A percentile compares a stretch with the other conserved stretches of the same genome.
Evolutionary conservation across 768 basidiomycete species (phyloP).

Genomic region (Paxillus ammoniavirescens): DNA sequence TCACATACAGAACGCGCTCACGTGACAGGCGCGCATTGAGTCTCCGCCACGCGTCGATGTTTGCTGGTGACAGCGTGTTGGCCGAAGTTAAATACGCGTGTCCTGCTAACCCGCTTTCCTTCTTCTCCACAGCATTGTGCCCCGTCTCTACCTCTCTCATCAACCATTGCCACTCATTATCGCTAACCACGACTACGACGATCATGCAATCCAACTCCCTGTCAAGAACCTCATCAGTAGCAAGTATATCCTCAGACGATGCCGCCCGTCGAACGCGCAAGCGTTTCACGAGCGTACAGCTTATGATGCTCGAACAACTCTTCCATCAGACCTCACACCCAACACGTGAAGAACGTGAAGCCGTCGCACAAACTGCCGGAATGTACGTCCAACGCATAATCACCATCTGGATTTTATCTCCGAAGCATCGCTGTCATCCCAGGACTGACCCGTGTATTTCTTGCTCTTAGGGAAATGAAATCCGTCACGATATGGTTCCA

Average conservation of each 20-base stretch:
- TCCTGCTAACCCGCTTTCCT: not conserved
- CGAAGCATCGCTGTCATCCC: not conserved
- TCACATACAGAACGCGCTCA: slow-evolving; percentile 24
- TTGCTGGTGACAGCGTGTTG: slow-evolving; percentile 14
- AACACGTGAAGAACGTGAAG: slow-evolving; percentile 70
- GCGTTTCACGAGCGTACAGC: slow-evolving; percentile 65
- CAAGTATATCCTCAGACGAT: slow-evolving; percentile 57
- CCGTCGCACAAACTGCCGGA: slow-evolving; percentile 54
- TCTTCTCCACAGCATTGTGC: not conserved
- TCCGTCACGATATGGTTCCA: slow-evolving; percentile 37
- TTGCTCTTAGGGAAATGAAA: slow-evolving; percentile 30
- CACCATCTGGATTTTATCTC: not conserved
- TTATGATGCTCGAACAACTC: slow-evolving; percentile 70
- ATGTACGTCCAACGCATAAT: slow-evolving; percentile 47
- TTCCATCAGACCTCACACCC: slow-evolving; percentile 74
- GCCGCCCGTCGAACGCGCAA: slow-evolving; percentile 61
- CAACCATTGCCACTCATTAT: slow-evolving; percentile 1
- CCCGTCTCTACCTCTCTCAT: not conserved
- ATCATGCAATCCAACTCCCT: slow-evolving; percentile 29
- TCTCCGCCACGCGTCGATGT: slow-evolving; percentile 25
- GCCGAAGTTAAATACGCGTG: slow-evolving; percentile 25
- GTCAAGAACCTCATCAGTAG: slow-evolving; percentile 54
- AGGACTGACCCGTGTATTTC: slow-evolving; percentile 9
- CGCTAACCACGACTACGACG: slow-evolving; percentile 3
- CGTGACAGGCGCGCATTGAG: slow-evolving; percentile 26